Evolutionary conservation across 2,329 filamentous ascomycete genomes (phyloP).

Genomic region (Phyllosticta citribraziliensis): DNA sequence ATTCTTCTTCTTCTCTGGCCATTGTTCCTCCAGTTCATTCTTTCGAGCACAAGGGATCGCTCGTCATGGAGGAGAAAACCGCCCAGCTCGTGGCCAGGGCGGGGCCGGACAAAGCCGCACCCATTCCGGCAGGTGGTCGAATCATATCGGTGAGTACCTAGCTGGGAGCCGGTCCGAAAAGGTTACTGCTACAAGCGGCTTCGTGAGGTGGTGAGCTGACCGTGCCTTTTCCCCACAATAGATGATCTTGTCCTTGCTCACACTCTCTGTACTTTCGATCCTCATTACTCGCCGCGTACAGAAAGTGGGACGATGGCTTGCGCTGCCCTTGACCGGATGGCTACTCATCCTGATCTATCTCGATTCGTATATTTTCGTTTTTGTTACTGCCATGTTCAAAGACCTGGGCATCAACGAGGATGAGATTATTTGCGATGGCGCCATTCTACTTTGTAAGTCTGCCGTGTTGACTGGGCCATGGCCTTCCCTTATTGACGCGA

Average conservation of each 20-base stretch:
- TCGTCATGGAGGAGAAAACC: not conserved
- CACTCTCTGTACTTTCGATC: slow-evolving; percentile 8
- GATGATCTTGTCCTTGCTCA: slow-evolving; percentile 5
- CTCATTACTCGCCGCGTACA: slow-evolving; percentile 18
- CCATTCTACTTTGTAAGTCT: slow-evolving; percentile 45
- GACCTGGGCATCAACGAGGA: slow-evolving; percentile 48
- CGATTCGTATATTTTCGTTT: slow-evolving; percentile 52
- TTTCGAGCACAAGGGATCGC: not conserved
- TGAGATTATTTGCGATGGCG: slow-evolving; percentile 43
- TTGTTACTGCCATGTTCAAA: slow-evolving; percentile 47
- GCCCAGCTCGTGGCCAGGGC: not conserved
- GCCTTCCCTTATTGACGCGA: not conserved
- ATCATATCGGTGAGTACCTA: slow-evolving; percentile 14
- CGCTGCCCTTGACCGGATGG: slow-evolving; percentile 17
- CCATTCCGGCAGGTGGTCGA: slow-evolving; percentile 17
- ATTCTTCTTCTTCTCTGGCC: not conserved
- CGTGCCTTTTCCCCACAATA: not conserved
- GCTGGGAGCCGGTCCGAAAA: not conserved
- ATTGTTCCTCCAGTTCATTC: not conserved
- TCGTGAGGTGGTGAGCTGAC: not conserved
- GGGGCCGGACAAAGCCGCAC: slow-evolving; percentile 7
- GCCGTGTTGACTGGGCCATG: not conserved
- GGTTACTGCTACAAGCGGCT: not conserved
- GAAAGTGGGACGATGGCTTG: slow-evolving; percentile 16
- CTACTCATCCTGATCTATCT: slow-evolving; percentile 50